Evolutionary conservation across 352 stramenopile genomes (phyloP), one percentile per base, ranked within the genome.

Genomic region (Globisporangium orthogonon): DNA sequence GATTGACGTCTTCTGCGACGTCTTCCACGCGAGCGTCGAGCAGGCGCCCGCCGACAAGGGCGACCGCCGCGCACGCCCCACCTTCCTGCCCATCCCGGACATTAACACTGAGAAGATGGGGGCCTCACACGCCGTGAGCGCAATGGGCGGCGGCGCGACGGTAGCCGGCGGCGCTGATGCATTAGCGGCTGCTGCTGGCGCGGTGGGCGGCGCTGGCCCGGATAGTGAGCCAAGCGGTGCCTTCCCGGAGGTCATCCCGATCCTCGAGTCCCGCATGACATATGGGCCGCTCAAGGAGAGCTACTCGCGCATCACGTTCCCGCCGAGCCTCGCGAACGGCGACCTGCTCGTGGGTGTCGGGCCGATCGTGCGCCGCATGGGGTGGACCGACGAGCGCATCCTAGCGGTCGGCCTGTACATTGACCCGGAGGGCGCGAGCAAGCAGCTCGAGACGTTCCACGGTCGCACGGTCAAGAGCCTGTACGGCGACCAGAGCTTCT

Each of bases 381-480:
- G 80, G 15, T 93, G 83, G 83, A 90, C 78, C 4, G 80, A 93
- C 52, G 83, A 93, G 60, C 80, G 80, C 5, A 93, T 93, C 52
- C 58, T 93, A 15, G 78, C 83, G 2, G 78, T 93, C 0, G 83
- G 78, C 1, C 65, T 93, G 49, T 93, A 93, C 58, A 85, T 93
- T 17, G 81, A 93, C 39, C 74, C 77, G 0, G 75, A 88, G 40
- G 72, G 64, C 5, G 83, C 81, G 0, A 66, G 62, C 4, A 73
- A 73, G 31, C 66, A 89, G 58, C 67, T 91, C 5, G 65, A 76
- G 7, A 73, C 70, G 17, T 88, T 93, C 52, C 51, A 85, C 31
- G 76, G 73, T 0, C 73, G 69, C 11, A 71, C 65, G 0, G 70
- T 73, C 47, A 85, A 84, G 69, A 85, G 70, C 59, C 62, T 91